phyloP scores from a whole-genome alignment of 805 yeast genomes.

The Starmerella roubikii region DNA sequence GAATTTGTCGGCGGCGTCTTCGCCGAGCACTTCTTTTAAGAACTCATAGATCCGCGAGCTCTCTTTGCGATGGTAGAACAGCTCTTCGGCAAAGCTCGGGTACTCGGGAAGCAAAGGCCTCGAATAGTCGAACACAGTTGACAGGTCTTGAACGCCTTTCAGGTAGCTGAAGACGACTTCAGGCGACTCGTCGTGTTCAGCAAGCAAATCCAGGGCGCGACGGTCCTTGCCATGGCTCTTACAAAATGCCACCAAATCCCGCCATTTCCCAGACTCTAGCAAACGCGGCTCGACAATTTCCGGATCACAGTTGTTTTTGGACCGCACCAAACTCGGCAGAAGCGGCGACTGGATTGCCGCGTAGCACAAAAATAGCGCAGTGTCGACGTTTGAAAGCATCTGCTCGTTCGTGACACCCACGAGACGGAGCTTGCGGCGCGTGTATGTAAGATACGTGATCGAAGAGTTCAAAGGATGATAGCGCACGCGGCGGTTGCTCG shows the following conservation, averaged over 20 bases:
- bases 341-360: conserved; percentile 52
- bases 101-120: conserved; percentile 36
- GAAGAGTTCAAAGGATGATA: conserved; percentile 11
- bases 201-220: conserved; percentile 52
- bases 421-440: conserved; percentile 15
- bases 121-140: conserved; percentile 44
- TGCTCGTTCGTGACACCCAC: conserved; percentile 5
- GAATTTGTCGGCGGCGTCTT: conserved; percentile 6
- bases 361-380: conserved; percentile 65
- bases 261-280: conserved; percentile 34
- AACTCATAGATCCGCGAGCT: background rate
- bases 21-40: background rate
- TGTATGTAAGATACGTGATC: conserved; percentile 10
- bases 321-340: conserved; percentile 69
- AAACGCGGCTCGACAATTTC: conserved; percentile 45
- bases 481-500: background rate
- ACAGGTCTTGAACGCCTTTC: conserved; percentile 27
- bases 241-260: conserved; percentile 68
- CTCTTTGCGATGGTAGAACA: conserved; percentile 40
- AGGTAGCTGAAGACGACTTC: conserved; percentile 12
- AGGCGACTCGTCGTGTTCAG: conserved; percentile 24
- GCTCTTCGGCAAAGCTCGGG: conserved; percentile 29
- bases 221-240: conserved; percentile 43
- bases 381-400: conserved; percentile 43
- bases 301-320: conserved; percentile 61